Conservation (phyloP, 2,329 filamentous ascomycete species). For the Claviceps pazoutovae region DNA sequence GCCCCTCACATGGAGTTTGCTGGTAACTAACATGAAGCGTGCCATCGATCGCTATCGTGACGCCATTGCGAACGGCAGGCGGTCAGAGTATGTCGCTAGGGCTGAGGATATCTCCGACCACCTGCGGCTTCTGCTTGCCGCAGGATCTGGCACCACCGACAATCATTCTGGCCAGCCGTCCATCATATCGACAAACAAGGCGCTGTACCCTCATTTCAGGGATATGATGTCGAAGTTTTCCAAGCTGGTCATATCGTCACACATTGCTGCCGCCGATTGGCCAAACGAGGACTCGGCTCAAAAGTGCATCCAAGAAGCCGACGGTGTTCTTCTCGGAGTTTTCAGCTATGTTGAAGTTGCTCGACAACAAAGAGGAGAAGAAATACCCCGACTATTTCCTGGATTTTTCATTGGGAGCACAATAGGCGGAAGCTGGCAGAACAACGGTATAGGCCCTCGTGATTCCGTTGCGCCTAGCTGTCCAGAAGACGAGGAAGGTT, state of each 20-base stretch:
- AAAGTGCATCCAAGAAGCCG: slow-evolving; percentile 94
- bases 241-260: slow-evolving; percentile 94
- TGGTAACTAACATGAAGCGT: slow-evolving; percentile 85
- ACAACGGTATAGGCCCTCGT: slow-evolving; percentile 48
- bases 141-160: slow-evolving; percentile 91
- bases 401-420: slow-evolving; percentile 83
- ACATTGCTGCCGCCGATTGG: slow-evolving; percentile 94
- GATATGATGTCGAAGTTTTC: slow-evolving; percentile 99
- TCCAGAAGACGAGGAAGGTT: slow-evolving; percentile 65
- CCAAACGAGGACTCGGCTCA: slow-evolving; percentile 85
- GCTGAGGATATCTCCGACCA: slow-evolving; percentile 99
- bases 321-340: slow-evolving; percentile 84
- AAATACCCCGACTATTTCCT: slow-evolving; percentile 82
- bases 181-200: slow-evolving; percentile 98
- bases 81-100: slow-evolving; percentile 80
- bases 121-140: slow-evolving; percentile 79
- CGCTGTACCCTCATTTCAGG: slow-evolving; percentile 88
- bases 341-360: slow-evolving; percentile 95
- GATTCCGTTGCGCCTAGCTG: slow-evolving; percentile 72
- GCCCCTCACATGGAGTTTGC: slow-evolving; percentile 73
- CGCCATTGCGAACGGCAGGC: slow-evolving; percentile 68
- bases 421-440: slow-evolving; percentile 78
- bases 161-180: slow-evolving; percentile 97
- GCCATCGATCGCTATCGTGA: slow-evolving; percentile 84
- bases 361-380: slow-evolving; percentile 80